Evolutionary conservation across 441 rosid species (phyloP).

Genomic region (Corymbia calophylla): DNA sequence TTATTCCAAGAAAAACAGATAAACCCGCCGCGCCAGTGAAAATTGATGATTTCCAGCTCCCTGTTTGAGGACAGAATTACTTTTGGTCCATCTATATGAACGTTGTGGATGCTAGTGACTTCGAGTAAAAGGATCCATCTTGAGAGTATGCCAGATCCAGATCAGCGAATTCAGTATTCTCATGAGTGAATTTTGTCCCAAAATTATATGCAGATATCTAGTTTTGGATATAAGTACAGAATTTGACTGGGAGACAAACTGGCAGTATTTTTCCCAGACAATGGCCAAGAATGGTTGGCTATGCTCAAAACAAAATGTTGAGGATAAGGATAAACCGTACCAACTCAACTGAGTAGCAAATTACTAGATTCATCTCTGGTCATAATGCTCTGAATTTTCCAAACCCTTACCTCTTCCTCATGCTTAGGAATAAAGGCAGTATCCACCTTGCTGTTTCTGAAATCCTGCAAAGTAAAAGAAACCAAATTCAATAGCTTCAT

Average conservation of each 20-base stretch:
- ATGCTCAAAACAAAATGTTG: not conserved
- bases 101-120: not conserved
- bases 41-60: not conserved
- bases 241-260: not conserved
- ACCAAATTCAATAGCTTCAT: not conserved
- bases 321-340: not conserved
- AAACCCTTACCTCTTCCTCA: slow-evolving; percentile 64
- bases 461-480: slow-evolving; percentile 49
- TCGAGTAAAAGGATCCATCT: not conserved
- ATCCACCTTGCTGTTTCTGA: slow-evolving; percentile 87
- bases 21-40: not conserved
- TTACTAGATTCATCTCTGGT: not conserved
- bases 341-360: not conserved
- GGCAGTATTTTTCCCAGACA: not conserved
- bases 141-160: not conserved
- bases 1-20: not conserved
- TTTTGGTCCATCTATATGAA: not conserved
- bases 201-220: not conserved
- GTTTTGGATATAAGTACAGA: not conserved
- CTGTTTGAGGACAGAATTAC: not conserved
- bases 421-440: slow-evolving; percentile 96
- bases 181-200: not conserved
- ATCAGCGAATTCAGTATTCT: not conserved
- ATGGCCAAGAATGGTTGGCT: not conserved
- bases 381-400: not conserved